Conservation (phyloP, 192 early-diverging fungal species). For the Physocladia obscura region DNA sequence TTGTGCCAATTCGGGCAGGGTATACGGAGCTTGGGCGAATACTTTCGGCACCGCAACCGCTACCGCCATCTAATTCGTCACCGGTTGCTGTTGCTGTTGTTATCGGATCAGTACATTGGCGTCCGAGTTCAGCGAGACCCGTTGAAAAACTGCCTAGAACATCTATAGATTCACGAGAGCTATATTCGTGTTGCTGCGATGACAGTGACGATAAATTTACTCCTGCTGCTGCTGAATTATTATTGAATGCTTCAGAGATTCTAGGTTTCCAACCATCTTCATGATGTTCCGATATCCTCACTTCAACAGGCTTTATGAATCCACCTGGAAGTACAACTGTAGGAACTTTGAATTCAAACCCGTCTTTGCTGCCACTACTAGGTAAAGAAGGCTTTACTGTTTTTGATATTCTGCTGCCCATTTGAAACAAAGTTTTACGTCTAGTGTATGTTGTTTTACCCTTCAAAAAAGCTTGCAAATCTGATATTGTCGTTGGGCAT, state of each 20-base stretch:
- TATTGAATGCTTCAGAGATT: too few relatives aligned
- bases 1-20: too few relatives aligned
- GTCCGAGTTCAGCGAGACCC: not conserved
- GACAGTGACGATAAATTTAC: not conserved
- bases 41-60: not conserved
- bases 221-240: not conserved
- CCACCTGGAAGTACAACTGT: slow-evolving; percentile 15
- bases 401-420: not conserved
- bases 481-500: slow-evolving; percentile 6
- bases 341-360: slow-evolving; percentile 16
- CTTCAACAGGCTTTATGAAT: not conserved
- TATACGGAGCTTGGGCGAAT: not conserved
- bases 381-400: not conserved
- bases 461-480: slow-evolving; percentile 14
- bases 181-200: not conserved
- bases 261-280: too few relatives aligned
- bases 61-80: not conserved
- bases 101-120: too few relatives aligned
- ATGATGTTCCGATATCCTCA: too few relatives aligned
- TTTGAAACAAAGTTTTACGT: not conserved
- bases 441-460: slow-evolving; percentile 14
- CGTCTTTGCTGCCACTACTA: not conserved
- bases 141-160: not conserved
- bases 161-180: not conserved
- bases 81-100: not conserved